Evolutionary conservation across 306 rosid species (phyloP).

Genomic region (Senna siamea): DNA sequence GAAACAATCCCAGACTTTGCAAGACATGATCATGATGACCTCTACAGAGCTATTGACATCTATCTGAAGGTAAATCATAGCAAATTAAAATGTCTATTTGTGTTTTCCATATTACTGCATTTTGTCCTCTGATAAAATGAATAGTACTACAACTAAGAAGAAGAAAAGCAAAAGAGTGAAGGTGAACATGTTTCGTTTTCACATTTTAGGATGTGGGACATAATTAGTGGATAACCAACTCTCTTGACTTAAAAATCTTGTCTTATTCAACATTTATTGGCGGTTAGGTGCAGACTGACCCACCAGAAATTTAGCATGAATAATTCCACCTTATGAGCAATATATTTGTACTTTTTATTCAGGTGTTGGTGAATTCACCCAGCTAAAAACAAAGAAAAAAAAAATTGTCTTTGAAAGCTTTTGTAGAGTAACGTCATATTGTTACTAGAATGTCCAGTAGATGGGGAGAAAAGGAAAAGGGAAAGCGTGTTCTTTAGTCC

Average conservation of each 20-base stretch:
- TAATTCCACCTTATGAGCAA: conserved; percentile 38
- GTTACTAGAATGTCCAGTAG: conserved; percentile 33
- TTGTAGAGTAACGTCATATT: conserved; percentile 34
- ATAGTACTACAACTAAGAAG: no score
- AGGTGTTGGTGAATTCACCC: conserved; percentile 38
- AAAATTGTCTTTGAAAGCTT: conserved; percentile 20
- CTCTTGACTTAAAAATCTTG: conserved; percentile 85
- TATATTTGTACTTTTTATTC: conserved; percentile 34
- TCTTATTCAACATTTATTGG: conserved; percentile 58
- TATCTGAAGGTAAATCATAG: conserved; percentile 79
- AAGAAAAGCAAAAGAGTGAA: conserved; percentile 4
- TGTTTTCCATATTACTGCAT: conserved; percentile 34
- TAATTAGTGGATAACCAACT: conserved; percentile 81
- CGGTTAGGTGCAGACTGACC: conserved; percentile 64
- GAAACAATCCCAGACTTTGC: conserved; percentile 89
- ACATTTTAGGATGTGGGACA: conserved; percentile 63
- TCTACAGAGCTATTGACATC: conserved; percentile 91
- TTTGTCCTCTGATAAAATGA: conserved; percentile 26
- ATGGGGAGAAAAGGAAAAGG: conserved; percentile 35
- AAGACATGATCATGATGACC: conserved; percentile 94
- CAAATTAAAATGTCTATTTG: not conserved
- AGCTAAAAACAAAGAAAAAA: conserved; percentile 31
- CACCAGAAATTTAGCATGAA: conserved; percentile 47
- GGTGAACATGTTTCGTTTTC: conserved; percentile 48
- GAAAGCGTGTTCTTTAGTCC: conserved; percentile 38